Evolutionary conservation across 495 filamentous ascomycete species (phyloP).

Genomic region (Aspergillus nidulans): DNA sequence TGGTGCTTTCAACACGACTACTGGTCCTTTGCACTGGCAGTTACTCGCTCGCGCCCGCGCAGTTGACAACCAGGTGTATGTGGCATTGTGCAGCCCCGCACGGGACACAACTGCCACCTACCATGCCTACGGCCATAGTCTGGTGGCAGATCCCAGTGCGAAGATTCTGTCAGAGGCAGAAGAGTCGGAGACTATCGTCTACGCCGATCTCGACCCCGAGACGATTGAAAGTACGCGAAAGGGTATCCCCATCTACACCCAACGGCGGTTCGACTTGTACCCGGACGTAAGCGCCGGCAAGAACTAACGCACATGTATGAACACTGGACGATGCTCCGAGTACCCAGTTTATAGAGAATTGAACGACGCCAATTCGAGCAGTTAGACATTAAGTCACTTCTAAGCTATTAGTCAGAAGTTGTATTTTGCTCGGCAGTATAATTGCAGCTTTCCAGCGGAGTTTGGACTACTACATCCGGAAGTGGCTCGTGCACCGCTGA

Average conservation of each 20-base stretch:
- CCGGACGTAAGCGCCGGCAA: conserved; percentile 65
- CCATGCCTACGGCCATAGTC: conserved; percentile 85
- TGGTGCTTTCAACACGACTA: conserved; percentile 92
- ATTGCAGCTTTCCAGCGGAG: background rate
- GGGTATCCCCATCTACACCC: conserved; percentile 77
- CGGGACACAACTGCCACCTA: conserved; percentile 74
- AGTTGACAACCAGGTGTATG: conserved; percentile 92
- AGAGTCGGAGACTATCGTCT: conserved; percentile 70
- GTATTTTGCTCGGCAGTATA: background rate
- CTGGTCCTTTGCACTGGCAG: conserved; percentile 87
- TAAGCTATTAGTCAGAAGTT: background rate
- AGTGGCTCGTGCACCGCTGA: background rate
- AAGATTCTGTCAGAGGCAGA: conserved; percentile 67
- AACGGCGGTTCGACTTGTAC: conserved; percentile 95
- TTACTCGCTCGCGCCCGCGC: conserved; percentile 78
- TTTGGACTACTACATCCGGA: background rate
- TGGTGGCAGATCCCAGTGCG: conserved; percentile 88
- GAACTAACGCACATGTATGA: background rate
- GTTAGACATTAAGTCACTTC: background rate
- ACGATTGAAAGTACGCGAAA: conserved; percentile 73
- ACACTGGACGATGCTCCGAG: background rate
- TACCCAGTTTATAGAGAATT: background rate
- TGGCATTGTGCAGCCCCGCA: conserved; percentile 87
- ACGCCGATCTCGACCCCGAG: conserved; percentile 66
- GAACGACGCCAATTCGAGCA: background rate